phyloP scores from a whole-genome alignment of 2,329 filamentous ascomycete genomes.

The Pseudopithomyces maydicus region DNA sequence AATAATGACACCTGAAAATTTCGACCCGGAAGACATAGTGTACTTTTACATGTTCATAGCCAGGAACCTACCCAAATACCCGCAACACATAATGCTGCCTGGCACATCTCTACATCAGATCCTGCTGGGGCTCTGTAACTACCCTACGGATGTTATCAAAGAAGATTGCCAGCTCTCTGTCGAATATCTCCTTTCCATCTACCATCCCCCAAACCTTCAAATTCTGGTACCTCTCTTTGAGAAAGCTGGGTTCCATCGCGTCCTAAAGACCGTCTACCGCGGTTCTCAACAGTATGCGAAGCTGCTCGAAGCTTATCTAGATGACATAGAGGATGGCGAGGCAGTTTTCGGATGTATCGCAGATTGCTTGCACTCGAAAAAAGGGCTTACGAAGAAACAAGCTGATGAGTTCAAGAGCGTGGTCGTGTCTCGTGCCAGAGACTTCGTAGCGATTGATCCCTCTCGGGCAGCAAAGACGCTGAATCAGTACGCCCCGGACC shows the following conservation, averaged over 20 bases:
- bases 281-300: constrained; percentile 78
- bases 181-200: constrained; percentile 91
- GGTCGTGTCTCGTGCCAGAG: constrained; percentile 67
- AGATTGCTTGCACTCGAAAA: constrained; percentile 71
- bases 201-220: constrained; percentile 83
- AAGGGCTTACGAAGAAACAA: constrained; percentile 71
- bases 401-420: constrained; percentile 71
- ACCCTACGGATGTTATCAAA: constrained; percentile 77
- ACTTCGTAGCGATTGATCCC: constrained; percentile 71
- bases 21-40: constrained; percentile 80
- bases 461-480: constrained; percentile 69
- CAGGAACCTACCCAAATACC: constrained; percentile 93
- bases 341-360: constrained; percentile 79
- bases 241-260: constrained; percentile 83
- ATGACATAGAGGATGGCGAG: constrained; percentile 77
- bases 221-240: constrained; percentile 77
- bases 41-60: constrained; percentile 99
- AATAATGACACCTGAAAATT: constrained; percentile 80
- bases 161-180: constrained; percentile 97
- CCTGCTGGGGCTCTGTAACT: constrained; percentile 81
- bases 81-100: constrained; percentile 89
- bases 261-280: constrained; percentile 87
- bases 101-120: constrained; percentile 84
- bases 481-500: constrained; percentile 62
- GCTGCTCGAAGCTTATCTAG: constrained; percentile 80